Conservation (phyloP, 192 early-diverging fungal genomes). For the Backusella australiensis region DNA sequence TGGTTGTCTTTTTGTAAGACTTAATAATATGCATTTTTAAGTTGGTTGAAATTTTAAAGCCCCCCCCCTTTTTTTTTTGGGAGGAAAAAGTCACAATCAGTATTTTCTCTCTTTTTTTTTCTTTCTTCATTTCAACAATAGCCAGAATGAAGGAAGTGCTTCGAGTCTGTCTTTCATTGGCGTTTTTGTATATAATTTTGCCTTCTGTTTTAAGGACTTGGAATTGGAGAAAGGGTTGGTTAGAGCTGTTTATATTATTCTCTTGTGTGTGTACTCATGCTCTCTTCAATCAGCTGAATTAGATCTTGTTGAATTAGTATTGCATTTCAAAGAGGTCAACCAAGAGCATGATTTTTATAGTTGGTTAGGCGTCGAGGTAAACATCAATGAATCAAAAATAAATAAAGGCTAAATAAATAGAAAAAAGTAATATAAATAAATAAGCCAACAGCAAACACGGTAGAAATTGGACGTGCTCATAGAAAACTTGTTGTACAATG, state of each 20-base stretch:
- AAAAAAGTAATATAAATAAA: neutral
- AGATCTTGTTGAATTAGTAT: neutral
- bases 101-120: neutral
- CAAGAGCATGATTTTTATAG: conserved; percentile 1
- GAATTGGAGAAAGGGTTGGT: conserved; percentile 6
- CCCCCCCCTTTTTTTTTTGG: no score
- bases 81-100: neutral
- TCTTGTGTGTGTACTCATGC: neutral
- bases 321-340: neutral
- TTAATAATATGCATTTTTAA: neutral
- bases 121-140: no score
- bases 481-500: conserved; percentile 10
- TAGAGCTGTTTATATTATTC: neutral
- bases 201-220: conserved; percentile 2
- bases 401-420: neutral
- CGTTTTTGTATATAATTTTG: neutral
- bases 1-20: neutral
- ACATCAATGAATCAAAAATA: neutral
- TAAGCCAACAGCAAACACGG: neutral
- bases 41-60: neutral
- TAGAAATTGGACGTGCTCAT: conserved; percentile 5
- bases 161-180: neutral
- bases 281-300: neutral
- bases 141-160: neutral
- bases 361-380: conserved; percentile 9